Conservation (phyloP, 768 basidiomycete species). For the Rhizopogon sp. region DNA sequence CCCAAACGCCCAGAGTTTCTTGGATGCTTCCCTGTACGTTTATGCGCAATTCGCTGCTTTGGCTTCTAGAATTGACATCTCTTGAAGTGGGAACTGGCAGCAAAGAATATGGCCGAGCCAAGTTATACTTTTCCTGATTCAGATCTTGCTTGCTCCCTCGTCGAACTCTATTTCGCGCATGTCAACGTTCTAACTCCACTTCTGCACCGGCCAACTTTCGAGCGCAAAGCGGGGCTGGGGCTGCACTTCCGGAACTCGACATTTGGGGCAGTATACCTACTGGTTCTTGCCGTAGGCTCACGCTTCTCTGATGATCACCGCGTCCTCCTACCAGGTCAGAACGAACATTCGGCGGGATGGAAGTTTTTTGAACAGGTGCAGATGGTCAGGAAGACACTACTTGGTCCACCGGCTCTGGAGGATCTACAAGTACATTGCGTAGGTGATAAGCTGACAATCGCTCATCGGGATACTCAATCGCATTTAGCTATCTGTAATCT, state of each 20-base stretch:
- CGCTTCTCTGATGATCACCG: conserved; percentile 52
- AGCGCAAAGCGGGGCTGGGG: conserved; percentile 40
- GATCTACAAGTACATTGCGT: conserved; percentile 70
- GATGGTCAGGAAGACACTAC: conserved; percentile 50
- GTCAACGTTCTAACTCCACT: conserved; percentile 60
- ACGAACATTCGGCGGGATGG: conserved; percentile 47
- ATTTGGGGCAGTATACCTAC: conserved; percentile 58
- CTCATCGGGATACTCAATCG: background rate
- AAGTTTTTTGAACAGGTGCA: conserved; percentile 48
- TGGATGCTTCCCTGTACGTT: conserved; percentile 24
- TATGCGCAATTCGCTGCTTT: background rate
- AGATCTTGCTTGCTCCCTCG: conserved; percentile 45
- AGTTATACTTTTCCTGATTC: conserved; percentile 43
- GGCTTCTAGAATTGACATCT: background rate
- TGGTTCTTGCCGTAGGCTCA: conserved; percentile 69
- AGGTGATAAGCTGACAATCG: conserved; percentile 18
- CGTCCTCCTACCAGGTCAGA: conserved; percentile 37
- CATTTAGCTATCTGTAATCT: conserved; percentile 46
- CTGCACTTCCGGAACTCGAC: conserved; percentile 43
- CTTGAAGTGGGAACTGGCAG: conserved; percentile 23
- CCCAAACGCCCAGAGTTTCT: conserved; percentile 16
- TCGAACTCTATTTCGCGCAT: conserved; percentile 60
- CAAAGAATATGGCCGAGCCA: conserved; percentile 14
- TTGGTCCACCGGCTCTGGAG: conserved; percentile 53
- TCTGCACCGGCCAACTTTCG: conserved; percentile 69